These are phyloP conservation scores for Amaranthus cruentus DNA, from an alignment of 148 eudicot genomes.

Conservation along the genomic window DNA sequence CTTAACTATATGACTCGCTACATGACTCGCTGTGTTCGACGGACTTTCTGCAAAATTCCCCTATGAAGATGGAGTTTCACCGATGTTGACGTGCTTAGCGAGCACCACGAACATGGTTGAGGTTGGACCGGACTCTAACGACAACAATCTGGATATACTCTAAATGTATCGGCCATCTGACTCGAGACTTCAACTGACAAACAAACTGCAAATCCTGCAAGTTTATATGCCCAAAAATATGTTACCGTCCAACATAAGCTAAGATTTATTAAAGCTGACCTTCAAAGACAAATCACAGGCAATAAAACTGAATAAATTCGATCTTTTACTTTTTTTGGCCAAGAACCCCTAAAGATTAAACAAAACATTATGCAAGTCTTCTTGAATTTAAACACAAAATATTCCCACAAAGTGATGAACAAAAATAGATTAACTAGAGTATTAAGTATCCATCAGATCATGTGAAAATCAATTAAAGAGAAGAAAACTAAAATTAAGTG, in stretches of 20 bases:
- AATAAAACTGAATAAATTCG: too few relatives aligned
- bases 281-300: too few relatives aligned
- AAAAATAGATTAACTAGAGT: too few relatives aligned
- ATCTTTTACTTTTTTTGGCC: too few relatives aligned
- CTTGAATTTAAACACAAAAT: too few relatives aligned
- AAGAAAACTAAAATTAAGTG: too few relatives aligned
- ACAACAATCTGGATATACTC: slow-evolving; percentile 18
- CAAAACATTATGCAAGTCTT: too few relatives aligned
- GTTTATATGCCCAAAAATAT: neutral
- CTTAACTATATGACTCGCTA: slow-evolving; percentile 17
- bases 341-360: too few relatives aligned
- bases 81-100: slow-evolving; percentile 24
- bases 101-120: slow-evolving; percentile 27
- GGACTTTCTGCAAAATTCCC: slow-evolving; percentile 21
- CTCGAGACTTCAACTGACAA: slow-evolving; percentile 12
- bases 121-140: slow-evolving; percentile 25
- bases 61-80: slow-evolving; percentile 4
- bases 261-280: too few relatives aligned
- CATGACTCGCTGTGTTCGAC: slow-evolving; percentile 20
- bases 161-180: slow-evolving; percentile 14
- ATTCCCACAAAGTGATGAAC: too few relatives aligned
- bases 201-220: slow-evolving; percentile 21
- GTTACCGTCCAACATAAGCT: neutral
- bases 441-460: too few relatives aligned
- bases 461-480: too few relatives aligned